These are phyloP conservation scores for Brettanomyces custersianus DNA, from an alignment of 805 yeast genomes.

Conservation along the genomic window DNA sequence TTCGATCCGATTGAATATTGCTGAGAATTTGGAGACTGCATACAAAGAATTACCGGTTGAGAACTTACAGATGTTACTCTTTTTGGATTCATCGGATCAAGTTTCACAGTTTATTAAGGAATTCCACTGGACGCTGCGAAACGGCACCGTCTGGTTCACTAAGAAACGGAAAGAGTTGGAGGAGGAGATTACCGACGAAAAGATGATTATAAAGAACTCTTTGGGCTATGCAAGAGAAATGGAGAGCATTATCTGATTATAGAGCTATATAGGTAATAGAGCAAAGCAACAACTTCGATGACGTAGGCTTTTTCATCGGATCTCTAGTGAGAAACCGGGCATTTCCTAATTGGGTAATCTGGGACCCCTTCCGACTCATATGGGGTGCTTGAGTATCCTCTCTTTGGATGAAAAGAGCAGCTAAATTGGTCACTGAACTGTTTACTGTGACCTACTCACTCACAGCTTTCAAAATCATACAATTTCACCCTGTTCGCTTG, in stretches of 20 bases:
- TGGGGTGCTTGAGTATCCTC: no score
- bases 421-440: no score
- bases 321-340: no score
- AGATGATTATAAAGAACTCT: conserved; percentile 56
- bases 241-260: conserved; percentile 73
- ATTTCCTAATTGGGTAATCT: no score
- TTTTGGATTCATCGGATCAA: conserved; percentile 46
- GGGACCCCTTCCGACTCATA: no score
- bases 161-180: conserved; percentile 16
- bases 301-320: no score
- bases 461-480: no score
- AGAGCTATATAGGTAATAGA: no score
- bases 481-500: no score
- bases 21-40: conserved; percentile 72
- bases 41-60: conserved; percentile 69
- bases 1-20: conserved; percentile 81
- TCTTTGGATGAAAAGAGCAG: no score
- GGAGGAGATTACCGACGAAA: conserved; percentile 29
- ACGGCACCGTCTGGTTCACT: conserved; percentile 42
- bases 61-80: conserved; percentile 75
- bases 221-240: conserved; percentile 82
- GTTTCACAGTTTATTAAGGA: conserved; percentile 45
- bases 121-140: conserved; percentile 48
- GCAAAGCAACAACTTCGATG: no score
- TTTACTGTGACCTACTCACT: no score